Evolutionary conservation across 768 basidiomycete genomes (phyloP), one percentile per base, ranked within the genome.

Genomic region (Rhizopogon vulgaris): DNA sequence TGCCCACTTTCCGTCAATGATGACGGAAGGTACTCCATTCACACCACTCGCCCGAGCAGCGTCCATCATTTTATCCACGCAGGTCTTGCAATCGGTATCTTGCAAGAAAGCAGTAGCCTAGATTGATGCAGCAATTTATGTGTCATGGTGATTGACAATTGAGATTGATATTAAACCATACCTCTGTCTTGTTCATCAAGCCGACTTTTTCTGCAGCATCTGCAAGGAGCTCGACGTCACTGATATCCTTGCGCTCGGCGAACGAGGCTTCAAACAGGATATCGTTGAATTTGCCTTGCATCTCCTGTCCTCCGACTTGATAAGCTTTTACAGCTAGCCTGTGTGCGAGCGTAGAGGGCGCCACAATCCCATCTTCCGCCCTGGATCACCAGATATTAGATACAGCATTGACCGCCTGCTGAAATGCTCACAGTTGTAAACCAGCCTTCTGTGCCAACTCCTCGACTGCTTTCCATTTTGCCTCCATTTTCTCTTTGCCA

Each of bases 11-110:
- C 69, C 66, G 37, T 77, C 69, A 30, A 77, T 68, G 52, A 79
- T 73, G 51, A 76, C 70, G 62, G 77, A 79, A 0, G 79, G 79
- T 1, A 80, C 78, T 34, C 79, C 79, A 1, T 68, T 71, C 53
- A 80, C 75, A 4, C 76, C 74, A n/a, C 69, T 65, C 24, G 64
- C 59, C 53, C 71, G 70, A 3, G 76, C 75, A 11, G 69, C 66
- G 7, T 62, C 58, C 49, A 76, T 66, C 55, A 71, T 73, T 24
- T 66, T 65, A 42, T 71, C 59, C 6, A 79, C 72, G 38, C 74
- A 75, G 30, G 69, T 60, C 25, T 66, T 58, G 15, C 71, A 56
- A 55, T 73, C 74, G 40, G 72, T 69, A 1, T 72, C 69, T 38
- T 61, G 53, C 50, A 80, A 66, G 63, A 78, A 79, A 18, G 66